A percentile compares a stretch with the other conserved stretches of the same genome.
phyloP scores from a whole-genome alignment of 2,329 filamentous ascomycete species.

The Botrytis paeoniae region DNA sequence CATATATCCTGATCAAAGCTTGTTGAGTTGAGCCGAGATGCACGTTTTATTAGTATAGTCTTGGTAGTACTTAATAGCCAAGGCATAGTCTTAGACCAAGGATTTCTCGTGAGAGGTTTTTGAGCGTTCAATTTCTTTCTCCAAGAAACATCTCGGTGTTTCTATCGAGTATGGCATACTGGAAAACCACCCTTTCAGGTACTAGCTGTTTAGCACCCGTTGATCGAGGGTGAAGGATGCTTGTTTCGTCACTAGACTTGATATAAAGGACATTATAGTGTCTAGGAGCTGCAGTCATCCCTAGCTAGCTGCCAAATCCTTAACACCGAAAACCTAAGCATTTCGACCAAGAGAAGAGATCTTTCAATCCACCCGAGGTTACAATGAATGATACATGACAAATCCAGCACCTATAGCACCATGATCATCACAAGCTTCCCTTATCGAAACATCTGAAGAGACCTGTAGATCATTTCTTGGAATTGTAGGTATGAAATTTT shows the following conservation, averaged over 20 bases:
- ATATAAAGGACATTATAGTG: not conserved
- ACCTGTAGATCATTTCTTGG: no score
- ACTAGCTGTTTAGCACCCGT: not conserved
- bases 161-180: not conserved
- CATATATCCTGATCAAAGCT: not conserved
- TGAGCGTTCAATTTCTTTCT: not conserved
- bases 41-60: not conserved
- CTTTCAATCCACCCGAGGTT: no score
- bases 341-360: no score
- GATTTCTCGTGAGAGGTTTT: not conserved
- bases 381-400: no score
- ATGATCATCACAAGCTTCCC: no score
- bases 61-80: not conserved
- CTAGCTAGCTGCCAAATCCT: no score
- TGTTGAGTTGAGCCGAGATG: not conserved
- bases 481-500: no score
- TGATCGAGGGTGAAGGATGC: not conserved
- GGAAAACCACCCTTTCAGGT: not conserved
- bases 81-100: not conserved
- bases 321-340: no score
- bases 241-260: not conserved
- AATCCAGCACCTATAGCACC: no score
- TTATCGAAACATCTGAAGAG: no score
- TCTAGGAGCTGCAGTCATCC: not conserved
- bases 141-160: not conserved